Base-by-base conservation (phyloP, 805 yeast genomes). In the Yamadazyma scolyti region DNA sequence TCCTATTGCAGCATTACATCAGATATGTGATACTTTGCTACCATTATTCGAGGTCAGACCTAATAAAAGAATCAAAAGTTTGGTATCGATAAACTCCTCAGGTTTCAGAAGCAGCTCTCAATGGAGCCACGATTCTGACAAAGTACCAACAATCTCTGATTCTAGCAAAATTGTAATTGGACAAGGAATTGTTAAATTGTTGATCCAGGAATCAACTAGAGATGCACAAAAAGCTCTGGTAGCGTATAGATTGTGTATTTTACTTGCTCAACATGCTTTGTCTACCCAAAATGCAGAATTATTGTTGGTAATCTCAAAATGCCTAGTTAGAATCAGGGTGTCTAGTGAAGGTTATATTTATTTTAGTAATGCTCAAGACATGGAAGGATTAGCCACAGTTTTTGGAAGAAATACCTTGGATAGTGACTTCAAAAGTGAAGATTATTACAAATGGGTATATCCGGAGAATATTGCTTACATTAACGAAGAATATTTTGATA, bases 341-440 rank as follows among this genome's bases (percentile, higher is more conserved):
- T 68, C 77, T 2, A 47, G 58, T 9, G 67, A 65, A 3, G 60
- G 64, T 5, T 54, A 51, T 20, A 53, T 82, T 2, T 74, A 65
- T 45, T 56, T 82, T 25, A 54, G 75, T 2, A 57, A 65, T 6
- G 81, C 82, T 4, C 49, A 54, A 1, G 85, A 82, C 47, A 74
- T 80, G 63, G 81, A 75, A 24, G 87, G 85, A 0, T 53, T 82
- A 11, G 73, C 86, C 7, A 71, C 78, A 2, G 70, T 77, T 0
- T 65, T 82, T 31, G 68, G 71, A 4, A 62, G 86, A 47, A 73
- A 75, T 36, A 46, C 53, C 16, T 53, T 56, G 39, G 47, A 47
- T 16, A 23, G 46, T 9, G 48, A 42, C 4, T 42, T 55, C 16
- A 47, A 48, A 16, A 50, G 37, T 3, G 42, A 41, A 3, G 17